Base-by-base conservation (phyloP, 228 moss, liverwort and hornwort species). In the Sphagnum fallax region DNA sequence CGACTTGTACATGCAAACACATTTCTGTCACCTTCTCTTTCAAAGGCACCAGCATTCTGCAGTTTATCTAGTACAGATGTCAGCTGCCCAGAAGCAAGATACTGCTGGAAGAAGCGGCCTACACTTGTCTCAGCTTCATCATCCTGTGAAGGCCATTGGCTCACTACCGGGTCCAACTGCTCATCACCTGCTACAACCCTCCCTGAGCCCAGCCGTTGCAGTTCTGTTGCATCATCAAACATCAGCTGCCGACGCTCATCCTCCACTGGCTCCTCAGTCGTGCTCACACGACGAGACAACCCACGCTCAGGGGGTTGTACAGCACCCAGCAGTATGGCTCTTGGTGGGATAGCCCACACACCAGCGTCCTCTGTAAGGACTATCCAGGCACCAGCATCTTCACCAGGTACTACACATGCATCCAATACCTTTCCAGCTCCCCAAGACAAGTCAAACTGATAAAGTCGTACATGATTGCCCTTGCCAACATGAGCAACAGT, bases 291-390 rank as follows among this genome's bases (percentile, higher is more conserved):
- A 63, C 78, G 83, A 69, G 83, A 85, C n/a, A 87, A 73, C 68
- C 74, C 83, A 51, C 88, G 83, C 61, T 82, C 83, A 1, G 77
- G 81, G 62, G 79, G 78, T 64, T 97, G 88, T 51, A 80, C 79
- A 64, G 78, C 82, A 68, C 87, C 89, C 32, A 83, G 50, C 62
- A 90, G 76, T 67, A 97, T 77, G 47, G 83, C 77, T 64, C 85
- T 85, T 65, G 85, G 87, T 47, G 97, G 93, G 81, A 93, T 79
- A 48, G 82, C 93, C 97, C 97, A 97, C 52, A 97, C 88, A n/a
- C 97, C 97, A 67, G 97, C 88, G 80, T 90, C 86, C 74, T 93
- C 97, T 60, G 93, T 90, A 49, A 97, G 93, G 18, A 90, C 90
- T 61, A 90, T 74, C 97, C 97, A 97, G 66, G 91, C 84, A 52